phyloP scores from a whole-genome alignment of 2,329 filamentous ascomycete species.

The Aspergillus pseudoviridinutans region DNA sequence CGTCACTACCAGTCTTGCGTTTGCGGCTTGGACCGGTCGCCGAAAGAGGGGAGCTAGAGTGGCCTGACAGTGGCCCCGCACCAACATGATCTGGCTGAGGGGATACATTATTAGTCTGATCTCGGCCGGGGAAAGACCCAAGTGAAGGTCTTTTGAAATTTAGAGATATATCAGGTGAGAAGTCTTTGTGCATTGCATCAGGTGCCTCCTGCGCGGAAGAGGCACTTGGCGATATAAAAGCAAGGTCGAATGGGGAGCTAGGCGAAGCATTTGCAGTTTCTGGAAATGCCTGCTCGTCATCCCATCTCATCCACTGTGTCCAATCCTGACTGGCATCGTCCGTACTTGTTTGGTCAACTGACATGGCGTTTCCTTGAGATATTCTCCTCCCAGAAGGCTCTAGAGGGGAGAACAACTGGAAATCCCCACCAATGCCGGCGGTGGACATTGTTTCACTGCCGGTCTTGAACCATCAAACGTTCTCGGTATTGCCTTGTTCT shows the following conservation, averaged over 20 bases:
- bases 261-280: constrained; percentile 26
- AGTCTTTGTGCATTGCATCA: constrained; percentile 19
- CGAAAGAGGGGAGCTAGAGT: constrained; percentile 24
- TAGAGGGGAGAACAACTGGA: constrained; percentile 31
- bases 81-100: constrained; percentile 4
- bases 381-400: constrained; percentile 16
- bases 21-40: constrained; percentile 50
- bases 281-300: constrained; percentile 30
- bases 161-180: constrained; percentile 31
- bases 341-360: constrained; percentile 16
- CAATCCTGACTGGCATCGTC: constrained; percentile 37
- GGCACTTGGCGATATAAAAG: constrained; percentile 25
- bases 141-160: constrained; percentile 27
- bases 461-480: constrained; percentile 15
- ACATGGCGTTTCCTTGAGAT: constrained; percentile 15
- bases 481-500: neutral
- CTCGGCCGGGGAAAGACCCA: constrained; percentile 12
- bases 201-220: constrained; percentile 19
- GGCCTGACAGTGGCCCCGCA: constrained; percentile 12
- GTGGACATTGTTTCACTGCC: constrained; percentile 19
- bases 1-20: constrained; percentile 65
- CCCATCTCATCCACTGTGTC: constrained; percentile 46
- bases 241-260: constrained; percentile 18
- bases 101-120: constrained; percentile 2
- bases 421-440: constrained; percentile 28